These are phyloP conservation scores for Penicillium paradoxum DNA, from an alignment of 495 filamentous ascomycete genomes.

Conservation along the genomic window DNA sequence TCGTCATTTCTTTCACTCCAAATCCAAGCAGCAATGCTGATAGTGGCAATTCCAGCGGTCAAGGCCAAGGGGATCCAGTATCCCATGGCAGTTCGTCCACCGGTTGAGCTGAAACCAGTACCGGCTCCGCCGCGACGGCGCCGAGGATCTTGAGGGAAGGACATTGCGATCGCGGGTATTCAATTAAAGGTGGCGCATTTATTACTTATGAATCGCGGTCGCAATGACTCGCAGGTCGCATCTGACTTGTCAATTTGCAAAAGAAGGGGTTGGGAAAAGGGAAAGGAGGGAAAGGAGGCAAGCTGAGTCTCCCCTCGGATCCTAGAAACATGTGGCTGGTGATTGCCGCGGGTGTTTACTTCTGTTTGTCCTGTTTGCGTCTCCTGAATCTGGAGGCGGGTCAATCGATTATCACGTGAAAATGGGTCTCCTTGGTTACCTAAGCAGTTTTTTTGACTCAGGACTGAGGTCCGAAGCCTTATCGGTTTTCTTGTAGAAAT, in stretches of 20 bases:
- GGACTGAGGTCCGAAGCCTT: background rate
- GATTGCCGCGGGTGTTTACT: slow-evolving; percentile 26
- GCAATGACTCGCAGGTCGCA: slow-evolving; percentile 33
- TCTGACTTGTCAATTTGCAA: slow-evolving; percentile 24
- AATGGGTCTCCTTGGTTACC: background rate
- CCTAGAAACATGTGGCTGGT: slow-evolving; percentile 47
- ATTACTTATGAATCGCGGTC: slow-evolving; percentile 24
- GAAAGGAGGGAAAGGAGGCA: slow-evolving; percentile 19
- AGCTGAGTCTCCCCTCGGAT: slow-evolving; percentile 27
- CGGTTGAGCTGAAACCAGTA: slow-evolving; percentile 47
- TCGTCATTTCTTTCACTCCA: slow-evolving; percentile 82
- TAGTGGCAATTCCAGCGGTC: slow-evolving; percentile 78
- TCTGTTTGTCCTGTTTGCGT: slow-evolving; percentile 11
- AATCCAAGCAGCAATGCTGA: slow-evolving; percentile 82
- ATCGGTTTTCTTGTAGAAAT: background rate
- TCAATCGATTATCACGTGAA: background rate
- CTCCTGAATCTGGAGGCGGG: slow-evolving; percentile 4
- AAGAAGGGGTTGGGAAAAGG: slow-evolving; percentile 24
- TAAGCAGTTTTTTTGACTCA: background rate
- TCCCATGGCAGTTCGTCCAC: slow-evolving; percentile 62
- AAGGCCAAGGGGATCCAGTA: slow-evolving; percentile 84
- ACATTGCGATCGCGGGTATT: slow-evolving; percentile 52
- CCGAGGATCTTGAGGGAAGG: slow-evolving; percentile 62
- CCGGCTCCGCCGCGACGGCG: slow-evolving; percentile 54
- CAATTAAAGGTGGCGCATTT: slow-evolving; percentile 30